Conservation (phyloP, 2,329 filamentous ascomycete genomes). For the Truncatella angustata region DNA sequence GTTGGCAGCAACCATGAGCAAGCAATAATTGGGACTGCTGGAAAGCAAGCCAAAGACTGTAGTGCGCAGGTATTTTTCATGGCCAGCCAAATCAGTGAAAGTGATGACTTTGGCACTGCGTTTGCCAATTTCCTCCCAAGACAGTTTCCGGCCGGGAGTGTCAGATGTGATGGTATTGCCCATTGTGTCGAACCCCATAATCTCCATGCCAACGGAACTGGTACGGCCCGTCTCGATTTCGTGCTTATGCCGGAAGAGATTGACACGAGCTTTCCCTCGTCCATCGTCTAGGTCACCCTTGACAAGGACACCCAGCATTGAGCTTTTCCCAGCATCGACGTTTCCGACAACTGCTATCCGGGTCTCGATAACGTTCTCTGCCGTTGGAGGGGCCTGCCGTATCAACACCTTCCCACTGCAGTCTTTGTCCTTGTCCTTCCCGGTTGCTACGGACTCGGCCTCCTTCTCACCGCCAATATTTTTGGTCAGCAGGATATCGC, state of each 20-base stretch:
- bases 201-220: conserved; percentile 97
- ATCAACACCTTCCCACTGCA: conserved; percentile 86
- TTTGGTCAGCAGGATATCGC: conserved; percentile 80
- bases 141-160: conserved; percentile 77
- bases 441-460: conserved; percentile 51
- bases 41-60: conserved; percentile 95
- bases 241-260: conserved; percentile 96
- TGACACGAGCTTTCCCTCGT: conserved; percentile 87
- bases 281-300: conserved; percentile 96
- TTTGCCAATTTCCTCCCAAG: conserved; percentile 97
- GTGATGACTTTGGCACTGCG: conserved; percentile 94
- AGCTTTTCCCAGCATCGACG: conserved; percentile 95
- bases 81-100: conserved; percentile 92
- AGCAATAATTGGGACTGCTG: conserved; percentile 93
- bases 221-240: conserved; percentile 95
- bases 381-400: conserved; percentile 67
- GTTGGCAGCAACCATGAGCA: conserved; percentile 98
- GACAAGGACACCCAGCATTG: conserved; percentile 90
- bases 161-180: conserved; percentile 81
- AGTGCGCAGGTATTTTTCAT: conserved; percentile 91
- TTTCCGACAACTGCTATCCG: conserved; percentile 96
- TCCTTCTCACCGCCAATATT: conserved; percentile 81
- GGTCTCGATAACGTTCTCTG: conserved; percentile 92
- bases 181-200: conserved; percentile 90
- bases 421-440: conserved; percentile 58